A percentile compares a stretch with the other conserved stretches of the same genome.
Evolutionary conservation across 2,329 filamentous ascomycete species (phyloP).

Genomic region (Beauveria caledonica): DNA sequence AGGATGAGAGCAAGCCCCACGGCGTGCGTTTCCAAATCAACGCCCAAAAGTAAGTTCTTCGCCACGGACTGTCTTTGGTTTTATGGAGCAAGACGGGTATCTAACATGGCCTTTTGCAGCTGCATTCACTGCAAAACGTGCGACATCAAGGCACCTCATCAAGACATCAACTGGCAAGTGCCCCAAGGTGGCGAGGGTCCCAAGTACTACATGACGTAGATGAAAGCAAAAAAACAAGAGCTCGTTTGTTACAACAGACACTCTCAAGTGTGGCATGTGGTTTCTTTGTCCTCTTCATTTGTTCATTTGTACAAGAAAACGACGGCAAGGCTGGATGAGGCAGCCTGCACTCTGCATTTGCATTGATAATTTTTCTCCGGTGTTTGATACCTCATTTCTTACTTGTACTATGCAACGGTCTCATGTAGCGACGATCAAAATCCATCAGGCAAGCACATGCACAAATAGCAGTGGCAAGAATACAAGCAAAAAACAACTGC

Average conservation of each 20-base stretch:
- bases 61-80: neutral
- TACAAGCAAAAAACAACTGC: neutral
- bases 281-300: neutral
- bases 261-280: neutral
- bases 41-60: constrained; percentile 73
- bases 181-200: constrained; percentile 81
- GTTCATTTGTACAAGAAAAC: neutral
- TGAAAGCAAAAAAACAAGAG: neutral
- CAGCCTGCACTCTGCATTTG: neutral
- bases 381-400: constrained; percentile 19
- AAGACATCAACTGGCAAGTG: constrained; percentile 96
- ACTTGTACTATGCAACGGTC: constrained; percentile 8
- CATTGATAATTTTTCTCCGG: constrained; percentile 7
- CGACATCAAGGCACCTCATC: constrained; percentile 93
- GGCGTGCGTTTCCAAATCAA: constrained; percentile 98
- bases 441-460: neutral
- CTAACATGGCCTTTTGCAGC: constrained; percentile 37
- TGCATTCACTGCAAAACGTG: constrained; percentile 99
- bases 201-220: constrained; percentile 61
- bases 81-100: neutral
- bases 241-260: neutral
- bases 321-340: neutral
- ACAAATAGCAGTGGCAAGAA: neutral
- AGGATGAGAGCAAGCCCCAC: constrained; percentile 76
- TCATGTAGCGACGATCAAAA: neutral